Evolutionary conservation across 768 basidiomycete species (phyloP), one percentile per base, ranked within the genome.

Genomic region (Suillus ampliporus): DNA sequence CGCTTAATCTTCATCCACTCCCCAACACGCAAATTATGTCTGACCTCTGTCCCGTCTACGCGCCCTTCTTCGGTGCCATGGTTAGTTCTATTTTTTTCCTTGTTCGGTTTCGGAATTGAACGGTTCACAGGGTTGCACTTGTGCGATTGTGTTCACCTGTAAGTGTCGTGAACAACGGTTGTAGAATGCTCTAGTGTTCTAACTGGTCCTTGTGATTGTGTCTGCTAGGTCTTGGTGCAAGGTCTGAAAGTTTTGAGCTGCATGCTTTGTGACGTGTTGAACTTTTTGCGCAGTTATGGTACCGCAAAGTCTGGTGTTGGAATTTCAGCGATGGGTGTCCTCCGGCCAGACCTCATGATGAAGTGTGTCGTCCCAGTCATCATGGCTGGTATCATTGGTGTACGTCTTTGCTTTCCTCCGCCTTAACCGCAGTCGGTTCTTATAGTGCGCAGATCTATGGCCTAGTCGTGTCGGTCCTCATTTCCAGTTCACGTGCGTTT

Each of bases 361-460:
- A 95, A 90, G 84, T 96, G 92, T 86, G 90, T 92, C 67, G 88
- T 99, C 58, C 96, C 96, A 51, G 95, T 98, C 76, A 91, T 99
- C 79, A 98, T 99, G 97, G 97, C 97, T 84, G 97, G 97, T 95
- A 99, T 99, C 82, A 97, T 99, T 81, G 97, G 93, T 76, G 97
- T 99, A 69, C 68, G 94, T 64, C 46, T 37, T 56, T 37, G 10
- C 57, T 15, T 41, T 60, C 10, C 40, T 19, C 2, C 52, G 5
- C 19, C 17, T 41, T 17, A 26, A 23, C 50, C 11, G 21, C 63
- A n/a, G 60, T 43, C 15, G 31, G 52, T 19, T 57, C 56, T 57
- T 48, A 65, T 21, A 35, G 21, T 21, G 35, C 56, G 56, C 68
- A 94, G 95, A 95, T 94, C 70, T 98, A 99, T 79, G 97, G 97